Percentiles rank a stretch among this genome's conserved stretches.
These are phyloP conservation scores for Przewalskia tangutica DNA, from an alignment of 257 asterid species.

Conservation along the genomic window DNA sequence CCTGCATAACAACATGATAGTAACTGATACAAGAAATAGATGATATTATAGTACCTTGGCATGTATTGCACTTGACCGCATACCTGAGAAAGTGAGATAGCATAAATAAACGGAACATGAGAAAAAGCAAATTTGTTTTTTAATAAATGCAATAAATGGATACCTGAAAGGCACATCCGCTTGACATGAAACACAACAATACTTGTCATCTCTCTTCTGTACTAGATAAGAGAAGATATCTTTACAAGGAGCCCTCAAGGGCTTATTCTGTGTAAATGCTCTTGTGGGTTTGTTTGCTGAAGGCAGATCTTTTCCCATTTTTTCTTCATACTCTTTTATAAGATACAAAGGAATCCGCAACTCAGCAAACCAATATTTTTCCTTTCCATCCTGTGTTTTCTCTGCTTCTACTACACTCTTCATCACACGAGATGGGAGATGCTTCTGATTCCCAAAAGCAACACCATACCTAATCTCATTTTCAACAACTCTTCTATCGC, in stretches of 20 bases:
- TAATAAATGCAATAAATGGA: slow-evolving; percentile 2
- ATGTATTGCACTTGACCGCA: slow-evolving; percentile 54
- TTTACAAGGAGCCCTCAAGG: slow-evolving; percentile 31
- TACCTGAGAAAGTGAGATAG: slow-evolving; percentile 38
- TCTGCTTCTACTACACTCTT: slow-evolving; percentile 51
- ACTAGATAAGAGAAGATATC: slow-evolving; percentile 44
- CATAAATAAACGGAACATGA: slow-evolving; percentile 10
- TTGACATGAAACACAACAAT: slow-evolving; percentile 46
- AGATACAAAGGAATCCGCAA: slow-evolving; percentile 62
- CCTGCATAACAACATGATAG: neutral
- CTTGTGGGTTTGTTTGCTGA: slow-evolving; percentile 20
- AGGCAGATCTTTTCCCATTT: slow-evolving; percentile 15
- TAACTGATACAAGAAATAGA: slow-evolving; percentile 5
- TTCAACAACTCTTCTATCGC: slow-evolving; percentile 42
- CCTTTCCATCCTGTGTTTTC: slow-evolving; percentile 45
- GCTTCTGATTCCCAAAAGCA: slow-evolving; percentile 68
- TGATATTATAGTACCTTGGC: slow-evolving; percentile 50
- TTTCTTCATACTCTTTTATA: slow-evolving; percentile 63
- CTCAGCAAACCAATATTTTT: slow-evolving; percentile 76
- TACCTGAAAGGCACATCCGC: slow-evolving; percentile 53
- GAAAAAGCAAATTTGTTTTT: neutral
- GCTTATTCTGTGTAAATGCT: slow-evolving; percentile 31
- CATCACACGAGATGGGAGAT: slow-evolving; percentile 78
- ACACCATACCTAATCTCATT: slow-evolving; percentile 51
- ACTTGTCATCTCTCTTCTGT: slow-evolving; percentile 41